A percentile compares a stretch with the other conserved stretches of the same genome.
Conservation (phyloP, 495 filamentous ascomycete species). For the Lineolata rhizophorae region DNA sequence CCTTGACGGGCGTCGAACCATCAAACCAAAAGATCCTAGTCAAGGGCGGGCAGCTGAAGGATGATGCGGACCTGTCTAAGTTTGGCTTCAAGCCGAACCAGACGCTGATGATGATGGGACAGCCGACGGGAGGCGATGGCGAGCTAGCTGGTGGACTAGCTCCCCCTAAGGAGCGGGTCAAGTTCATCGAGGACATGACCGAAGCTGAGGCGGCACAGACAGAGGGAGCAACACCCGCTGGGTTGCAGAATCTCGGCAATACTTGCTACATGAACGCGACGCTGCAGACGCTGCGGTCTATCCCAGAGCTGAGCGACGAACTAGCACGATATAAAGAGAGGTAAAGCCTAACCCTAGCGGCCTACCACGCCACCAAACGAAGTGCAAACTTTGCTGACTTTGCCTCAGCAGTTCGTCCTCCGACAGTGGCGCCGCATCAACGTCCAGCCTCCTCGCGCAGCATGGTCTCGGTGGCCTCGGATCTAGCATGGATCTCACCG, state of each 20-base stretch:
- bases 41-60: slow-evolving; percentile 84
- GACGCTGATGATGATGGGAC: slow-evolving; percentile 93
- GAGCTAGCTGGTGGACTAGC: slow-evolving; percentile 7
- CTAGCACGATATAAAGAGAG: slow-evolving; percentile 41
- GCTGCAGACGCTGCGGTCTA: slow-evolving; percentile 64
- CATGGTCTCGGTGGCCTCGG: slow-evolving; percentile 38
- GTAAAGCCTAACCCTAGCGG: too few species aligned
- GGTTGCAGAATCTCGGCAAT: slow-evolving; percentile 82
- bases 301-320: slow-evolving; percentile 79
- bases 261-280: slow-evolving; percentile 98
- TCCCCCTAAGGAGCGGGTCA: slow-evolving; percentile 55
- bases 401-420: not conserved
- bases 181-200: slow-evolving; percentile 94
- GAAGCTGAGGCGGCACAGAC: slow-evolving; percentile 72
- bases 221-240: slow-evolving; percentile 69
- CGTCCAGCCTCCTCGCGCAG: slow-evolving; percentile 28
- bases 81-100: slow-evolving; percentile 71
- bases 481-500: slow-evolving; percentile 49
- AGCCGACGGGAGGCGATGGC: slow-evolving; percentile 41
- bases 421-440: slow-evolving; percentile 6
- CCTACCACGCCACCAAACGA: too few species aligned
- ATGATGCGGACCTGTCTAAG: slow-evolving; percentile 72
- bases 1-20: slow-evolving; percentile 85
- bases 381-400: not conserved
- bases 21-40: slow-evolving; percentile 88